phyloP scores from a whole-genome alignment of 139 green algal genomes.

The Eudorina sp. region DNA sequence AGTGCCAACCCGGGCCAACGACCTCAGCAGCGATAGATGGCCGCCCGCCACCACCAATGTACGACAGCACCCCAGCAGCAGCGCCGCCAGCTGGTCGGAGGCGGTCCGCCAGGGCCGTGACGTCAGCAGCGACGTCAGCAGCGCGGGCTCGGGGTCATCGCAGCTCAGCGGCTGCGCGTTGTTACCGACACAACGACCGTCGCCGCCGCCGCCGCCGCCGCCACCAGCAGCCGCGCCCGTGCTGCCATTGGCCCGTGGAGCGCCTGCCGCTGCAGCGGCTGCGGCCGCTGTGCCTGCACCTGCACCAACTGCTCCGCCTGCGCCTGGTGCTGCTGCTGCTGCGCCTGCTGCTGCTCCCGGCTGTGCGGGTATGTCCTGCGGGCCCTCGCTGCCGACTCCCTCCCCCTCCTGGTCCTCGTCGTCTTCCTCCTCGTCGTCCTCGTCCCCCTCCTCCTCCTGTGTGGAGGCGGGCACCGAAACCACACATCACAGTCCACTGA shows the following conservation, averaged over 20 bases:
- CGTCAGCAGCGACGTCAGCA: constrained; percentile 33
- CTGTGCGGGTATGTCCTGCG: no score
- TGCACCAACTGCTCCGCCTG: no score
- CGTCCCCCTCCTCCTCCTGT: neutral
- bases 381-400: no score
- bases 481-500: no score
- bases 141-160: neutral
- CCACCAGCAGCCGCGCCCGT: neutral
- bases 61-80: constrained; percentile 21
- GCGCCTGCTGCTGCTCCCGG: no score
- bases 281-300: no score
- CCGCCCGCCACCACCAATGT: constrained; percentile 8
- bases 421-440: neutral
- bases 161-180: no score
- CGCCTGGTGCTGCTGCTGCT: no score
- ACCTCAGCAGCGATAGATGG: neutral
- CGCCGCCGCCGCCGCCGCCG: neutral
- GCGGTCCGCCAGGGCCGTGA: neutral
- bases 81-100: constrained; percentile 4
- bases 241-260: neutral
- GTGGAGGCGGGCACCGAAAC: no score
- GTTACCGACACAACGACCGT: neutral
- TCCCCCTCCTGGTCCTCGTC: neutral
- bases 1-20: neutral
- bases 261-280: neutral